Base-by-base conservation (phyloP, 768 basidiomycete species). In the Podaxis sp. region DNA sequence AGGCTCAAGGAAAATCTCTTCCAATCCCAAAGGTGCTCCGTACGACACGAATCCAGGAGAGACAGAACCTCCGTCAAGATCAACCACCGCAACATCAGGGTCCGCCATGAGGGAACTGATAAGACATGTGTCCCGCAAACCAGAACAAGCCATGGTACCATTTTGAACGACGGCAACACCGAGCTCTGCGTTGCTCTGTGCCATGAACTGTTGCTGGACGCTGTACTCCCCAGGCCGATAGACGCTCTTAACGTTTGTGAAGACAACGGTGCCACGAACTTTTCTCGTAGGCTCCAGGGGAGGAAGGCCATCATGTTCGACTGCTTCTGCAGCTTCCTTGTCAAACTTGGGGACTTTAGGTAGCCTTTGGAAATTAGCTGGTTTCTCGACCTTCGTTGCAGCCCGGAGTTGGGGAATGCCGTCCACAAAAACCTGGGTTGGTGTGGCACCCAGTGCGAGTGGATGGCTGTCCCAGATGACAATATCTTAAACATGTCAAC, bases 391-490 rank as follows among this genome's bases (percentile, higher is more conserved):
- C 17, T 82, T 71, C 65, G 79, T 70, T 2, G 87, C 80, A 2
- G 74, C 68, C 33, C 76, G 67, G 2, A 91, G 68, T 69, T 98
- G 95, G 1, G 88, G 74, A 54, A 96, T 88, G 1, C 95, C 95
- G 68, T 98, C 95, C 63, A 96, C 91, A 74, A 86, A 93, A 19
- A 94, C 93, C 76, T 96, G 93, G 38, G 80, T 77, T 2, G 93
- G 94, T 0, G 92, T 93, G n/a, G 93, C 92, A 2, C 92, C 92
- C 3, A 96, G 76, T 0, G 89, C 83, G 11, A 96, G 79, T 0
- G 94, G 94, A 73, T 95, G 93, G 41, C 85, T 87, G 65, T 92
- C 90, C 89, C 90, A 92, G 2, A 94, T 78, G 33, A 94, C 88
- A 38, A 94, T 64, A 74, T 95, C 91, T 89, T 50, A 17, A 24